Conservation (phyloP, 148 eudicot genomes). For the Suaeda aralocaspica region DNA sequence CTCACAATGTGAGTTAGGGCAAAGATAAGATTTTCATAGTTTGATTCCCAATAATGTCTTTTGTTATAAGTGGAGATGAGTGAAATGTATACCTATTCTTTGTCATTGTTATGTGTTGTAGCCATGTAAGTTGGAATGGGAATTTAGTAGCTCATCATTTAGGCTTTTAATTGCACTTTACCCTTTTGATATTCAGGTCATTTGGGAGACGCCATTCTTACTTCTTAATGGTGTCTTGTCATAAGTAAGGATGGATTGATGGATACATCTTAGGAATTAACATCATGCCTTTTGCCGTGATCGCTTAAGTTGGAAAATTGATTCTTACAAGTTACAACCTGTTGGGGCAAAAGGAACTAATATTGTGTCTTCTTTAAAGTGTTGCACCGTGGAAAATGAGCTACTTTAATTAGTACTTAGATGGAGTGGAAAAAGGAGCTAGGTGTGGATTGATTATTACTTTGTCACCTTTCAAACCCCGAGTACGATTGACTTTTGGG, state of each 20-base stretch:
- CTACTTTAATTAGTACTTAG: background rate
- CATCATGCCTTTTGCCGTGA: background rate
- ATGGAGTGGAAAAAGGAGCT: background rate
- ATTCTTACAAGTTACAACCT: background rate
- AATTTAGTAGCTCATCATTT: background rate
- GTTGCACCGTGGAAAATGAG: background rate
- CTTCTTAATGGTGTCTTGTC: no score
- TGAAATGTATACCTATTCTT: background rate
- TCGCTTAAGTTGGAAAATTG: background rate
- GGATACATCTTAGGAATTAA: no score
- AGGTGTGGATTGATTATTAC: background rate
- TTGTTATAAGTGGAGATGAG: background rate
- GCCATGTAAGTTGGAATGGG: background rate
- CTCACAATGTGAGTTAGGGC: background rate
- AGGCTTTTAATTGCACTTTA: background rate
- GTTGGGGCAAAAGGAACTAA: no score
- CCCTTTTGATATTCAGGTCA: background rate
- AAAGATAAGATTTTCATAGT: background rate
- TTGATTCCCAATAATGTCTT: no score
- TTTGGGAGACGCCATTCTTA: background rate
- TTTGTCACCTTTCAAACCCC: background rate
- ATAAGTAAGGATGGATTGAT: background rate
- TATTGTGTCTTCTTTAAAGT: background rate
- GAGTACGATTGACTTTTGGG: background rate
- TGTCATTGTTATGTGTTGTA: no score